These are phyloP conservation scores for Penicillium psychrofluorescens DNA, from an alignment of 495 filamentous ascomycete species.

Conservation along the genomic window DNA sequence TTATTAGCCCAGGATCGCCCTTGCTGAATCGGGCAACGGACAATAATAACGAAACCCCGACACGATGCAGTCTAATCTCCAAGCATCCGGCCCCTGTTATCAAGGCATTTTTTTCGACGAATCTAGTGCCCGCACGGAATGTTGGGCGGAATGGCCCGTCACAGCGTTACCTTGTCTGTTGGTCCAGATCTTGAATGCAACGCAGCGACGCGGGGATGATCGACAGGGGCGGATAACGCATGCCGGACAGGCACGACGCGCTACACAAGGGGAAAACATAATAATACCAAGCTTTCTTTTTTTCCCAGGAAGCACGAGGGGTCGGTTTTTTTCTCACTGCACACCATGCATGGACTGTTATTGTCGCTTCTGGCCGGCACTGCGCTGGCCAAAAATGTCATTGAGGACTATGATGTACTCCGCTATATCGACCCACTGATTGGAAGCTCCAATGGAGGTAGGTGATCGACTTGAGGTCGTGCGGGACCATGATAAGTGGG, in stretches of 20 bases:
- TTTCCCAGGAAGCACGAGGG: neutral
- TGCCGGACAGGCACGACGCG: slow-evolving; percentile 5
- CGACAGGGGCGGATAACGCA: slow-evolving; percentile 11
- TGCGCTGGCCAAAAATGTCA: slow-evolving; percentile 1
- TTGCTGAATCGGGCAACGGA: too few species aligned
- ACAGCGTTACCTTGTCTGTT: neutral
- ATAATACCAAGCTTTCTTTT: neutral
- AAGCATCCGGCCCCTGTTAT: too few species aligned
- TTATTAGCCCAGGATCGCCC: too few species aligned
- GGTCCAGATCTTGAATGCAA: neutral
- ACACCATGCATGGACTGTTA: slow-evolving; percentile 8
- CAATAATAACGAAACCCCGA: too few species aligned
- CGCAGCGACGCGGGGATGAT: slow-evolving; percentile 12
- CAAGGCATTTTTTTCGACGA: too few species aligned
- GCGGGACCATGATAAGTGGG: too few species aligned
- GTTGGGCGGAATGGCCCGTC: too few species aligned
- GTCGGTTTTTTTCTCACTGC: neutral
- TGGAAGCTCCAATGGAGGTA: slow-evolving; percentile 54
- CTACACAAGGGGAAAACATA: neutral
- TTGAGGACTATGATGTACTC: slow-evolving; percentile 32
- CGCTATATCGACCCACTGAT: slow-evolving; percentile 52
- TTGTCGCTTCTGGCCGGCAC: slow-evolving; percentile 12
- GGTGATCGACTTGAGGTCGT: too few species aligned
- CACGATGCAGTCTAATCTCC: too few species aligned
- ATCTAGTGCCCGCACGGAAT: too few species aligned